Evolutionary conservation across 73 alveolate genomes (phyloP).

Genomic region (Loxodes magnus): DNA sequence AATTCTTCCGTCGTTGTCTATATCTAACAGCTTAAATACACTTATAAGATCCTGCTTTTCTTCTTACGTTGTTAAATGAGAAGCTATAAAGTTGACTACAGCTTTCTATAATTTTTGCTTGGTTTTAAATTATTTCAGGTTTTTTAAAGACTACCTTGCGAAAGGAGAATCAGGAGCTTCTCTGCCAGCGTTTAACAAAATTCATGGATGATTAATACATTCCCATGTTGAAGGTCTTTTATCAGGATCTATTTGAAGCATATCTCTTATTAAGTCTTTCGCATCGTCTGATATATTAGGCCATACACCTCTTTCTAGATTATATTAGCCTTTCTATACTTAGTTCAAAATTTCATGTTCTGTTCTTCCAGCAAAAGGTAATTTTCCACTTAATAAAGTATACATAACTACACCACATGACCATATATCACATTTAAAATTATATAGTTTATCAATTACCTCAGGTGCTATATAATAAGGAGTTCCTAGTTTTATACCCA

Average conservation of each 20-base stretch:
- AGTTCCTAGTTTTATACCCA: slow-evolving; percentile 23
- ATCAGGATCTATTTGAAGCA: slow-evolving; percentile 11
- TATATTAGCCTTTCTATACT: slow-evolving; percentile 13
- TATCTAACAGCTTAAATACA: too few relatives aligned
- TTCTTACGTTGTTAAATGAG: too few relatives aligned
- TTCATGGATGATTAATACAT: slow-evolving; percentile 18
- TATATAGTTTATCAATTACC: slow-evolving; percentile 12
- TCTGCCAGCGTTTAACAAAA: not conserved
- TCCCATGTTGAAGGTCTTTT: slow-evolving; percentile 22
- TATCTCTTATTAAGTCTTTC: slow-evolving; percentile 12
- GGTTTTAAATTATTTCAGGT: too few relatives aligned
- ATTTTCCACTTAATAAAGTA: slow-evolving; percentile 20
- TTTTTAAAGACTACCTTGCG: too few relatives aligned
- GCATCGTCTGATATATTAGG: slow-evolving; percentile 18
- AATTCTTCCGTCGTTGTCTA: slow-evolving; percentile 11
- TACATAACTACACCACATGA: slow-evolving; percentile 37
- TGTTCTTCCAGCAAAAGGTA: slow-evolving; percentile 28
- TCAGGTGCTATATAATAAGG: slow-evolving; percentile 28
- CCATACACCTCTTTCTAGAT: slow-evolving; percentile 7
- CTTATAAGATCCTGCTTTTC: too few relatives aligned
- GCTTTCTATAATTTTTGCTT: too few relatives aligned
- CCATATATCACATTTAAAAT: slow-evolving; percentile 40
- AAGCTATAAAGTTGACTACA: too few relatives aligned
- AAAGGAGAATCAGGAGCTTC: too few relatives aligned
- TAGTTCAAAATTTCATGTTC: slow-evolving; percentile 19